Conservation (phyloP, 768 basidiomycete species). For the Steccherinum ochraceum region DNA sequence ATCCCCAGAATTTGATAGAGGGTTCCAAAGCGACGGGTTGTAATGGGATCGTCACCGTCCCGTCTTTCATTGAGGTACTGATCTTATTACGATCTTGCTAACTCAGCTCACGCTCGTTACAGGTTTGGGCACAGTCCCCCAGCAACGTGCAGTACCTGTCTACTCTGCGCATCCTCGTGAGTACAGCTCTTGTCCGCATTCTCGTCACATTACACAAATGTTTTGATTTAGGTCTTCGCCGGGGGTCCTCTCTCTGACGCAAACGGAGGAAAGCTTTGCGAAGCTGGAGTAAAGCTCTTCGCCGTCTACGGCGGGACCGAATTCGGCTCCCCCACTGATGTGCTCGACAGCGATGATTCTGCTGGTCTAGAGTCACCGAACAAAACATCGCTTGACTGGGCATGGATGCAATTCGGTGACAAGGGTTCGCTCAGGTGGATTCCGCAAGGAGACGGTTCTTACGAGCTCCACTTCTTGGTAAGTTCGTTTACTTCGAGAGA, state of each 20-base stretch:
- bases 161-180: conserved; percentile 2
- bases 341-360: background rate
- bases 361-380: background rate
- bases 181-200: background rate
- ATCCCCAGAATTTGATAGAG: conserved; percentile 11
- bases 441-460: conserved; percentile 9
- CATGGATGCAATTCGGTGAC: conserved; percentile 5
- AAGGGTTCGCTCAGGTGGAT: conserved; percentile 1
- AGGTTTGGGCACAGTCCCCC: conserved; percentile 7
- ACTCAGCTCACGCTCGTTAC: background rate
- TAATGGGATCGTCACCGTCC: conserved; percentile 6
- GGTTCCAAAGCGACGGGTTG: conserved; percentile 2
- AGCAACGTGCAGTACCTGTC: conserved; percentile 1
- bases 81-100: background rate
- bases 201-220: background rate
- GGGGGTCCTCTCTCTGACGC: conserved; percentile 10
- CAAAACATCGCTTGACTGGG: conserved; percentile 6
- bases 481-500: background rate
- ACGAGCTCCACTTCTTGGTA: conserved; percentile 11
- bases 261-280: conserved; percentile 6
- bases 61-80: conserved; percentile 11
- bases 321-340: conserved; percentile 2
- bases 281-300: conserved; percentile 7
- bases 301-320: conserved; percentile 11
- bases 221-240: conserved; percentile 4